Conservation (phyloP, 225 moss, liverwort and hornwort species). For the Pseudisothecium myosuroides region DNA sequence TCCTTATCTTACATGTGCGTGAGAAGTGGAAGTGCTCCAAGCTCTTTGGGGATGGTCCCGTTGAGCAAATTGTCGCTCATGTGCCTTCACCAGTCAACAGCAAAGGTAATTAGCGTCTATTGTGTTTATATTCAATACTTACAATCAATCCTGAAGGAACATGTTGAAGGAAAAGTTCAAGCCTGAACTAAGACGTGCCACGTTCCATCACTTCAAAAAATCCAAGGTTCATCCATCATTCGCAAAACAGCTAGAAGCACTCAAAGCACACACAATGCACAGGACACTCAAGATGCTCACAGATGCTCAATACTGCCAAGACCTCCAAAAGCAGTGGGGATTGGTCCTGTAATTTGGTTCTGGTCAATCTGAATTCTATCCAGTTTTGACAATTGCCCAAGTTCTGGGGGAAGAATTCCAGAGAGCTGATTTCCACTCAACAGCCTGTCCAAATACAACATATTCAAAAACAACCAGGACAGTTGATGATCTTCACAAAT, state of each 20-base stretch:
- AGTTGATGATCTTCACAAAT: background rate
- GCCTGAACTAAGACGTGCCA: background rate
- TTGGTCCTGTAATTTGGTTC: constrained; percentile 33
- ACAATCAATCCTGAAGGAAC: background rate
- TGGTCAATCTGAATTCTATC: constrained; percentile 50
- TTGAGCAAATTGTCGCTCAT: constrained; percentile 52
- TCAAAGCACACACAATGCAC: background rate
- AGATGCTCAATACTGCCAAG: constrained; percentile 25
- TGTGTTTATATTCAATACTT: background rate
- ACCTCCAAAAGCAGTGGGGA: constrained; percentile 27
- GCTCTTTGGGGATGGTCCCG: constrained; percentile 33
- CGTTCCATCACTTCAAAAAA: background rate
- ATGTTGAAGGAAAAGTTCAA: background rate
- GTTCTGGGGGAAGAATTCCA: constrained; percentile 33
- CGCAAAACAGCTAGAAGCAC: background rate
- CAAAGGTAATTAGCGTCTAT: background rate
- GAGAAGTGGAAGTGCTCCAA: constrained; percentile 18
- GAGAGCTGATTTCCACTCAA: constrained; percentile 52
- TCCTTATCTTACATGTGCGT: constrained; percentile 20
- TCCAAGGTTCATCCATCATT: background rate
- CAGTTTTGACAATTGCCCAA: constrained; percentile 27
- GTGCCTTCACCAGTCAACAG: constrained; percentile 29
- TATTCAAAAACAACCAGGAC: background rate
- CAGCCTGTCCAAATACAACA: constrained; percentile 21
- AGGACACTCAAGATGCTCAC: constrained; percentile 12